phyloP scores from a whole-genome alignment of 2,329 filamentous ascomycete species.

The Rachicladosporium sp. region DNA sequence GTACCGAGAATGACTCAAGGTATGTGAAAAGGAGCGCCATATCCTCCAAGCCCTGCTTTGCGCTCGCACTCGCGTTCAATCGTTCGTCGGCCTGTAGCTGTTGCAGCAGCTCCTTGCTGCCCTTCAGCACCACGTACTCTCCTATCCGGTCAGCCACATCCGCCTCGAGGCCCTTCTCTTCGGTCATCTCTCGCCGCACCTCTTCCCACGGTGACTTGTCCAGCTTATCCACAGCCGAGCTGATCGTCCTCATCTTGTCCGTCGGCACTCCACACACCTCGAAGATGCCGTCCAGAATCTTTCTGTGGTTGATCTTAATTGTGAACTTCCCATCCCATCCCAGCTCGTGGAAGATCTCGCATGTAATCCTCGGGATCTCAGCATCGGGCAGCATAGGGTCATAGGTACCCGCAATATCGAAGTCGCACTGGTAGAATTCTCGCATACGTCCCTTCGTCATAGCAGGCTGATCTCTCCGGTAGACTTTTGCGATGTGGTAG shows the following conservation, averaged over 20 bases:
- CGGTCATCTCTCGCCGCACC: slow-evolving; percentile 83
- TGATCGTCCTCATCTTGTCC: slow-evolving; percentile 80
- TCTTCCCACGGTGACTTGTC: slow-evolving; percentile 83
- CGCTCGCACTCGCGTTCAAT: slow-evolving; percentile 57
- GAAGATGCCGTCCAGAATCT: slow-evolving; percentile 87
- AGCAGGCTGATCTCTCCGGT: slow-evolving; percentile 67
- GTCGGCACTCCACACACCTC: slow-evolving; percentile 77
- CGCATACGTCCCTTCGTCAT: slow-evolving; percentile 88
- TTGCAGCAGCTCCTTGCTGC: slow-evolving; percentile 60
- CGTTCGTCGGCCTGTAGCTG: slow-evolving; percentile 55
- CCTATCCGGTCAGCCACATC: slow-evolving; percentile 79
- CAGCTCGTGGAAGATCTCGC: slow-evolving; percentile 72
- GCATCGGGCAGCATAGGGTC: slow-evolving; percentile 88
- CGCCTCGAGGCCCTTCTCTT: slow-evolving; percentile 70
- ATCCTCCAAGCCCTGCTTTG: slow-evolving; percentile 69
- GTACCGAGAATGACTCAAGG: slow-evolving; percentile 61
- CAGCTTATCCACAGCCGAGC: slow-evolving; percentile 87
- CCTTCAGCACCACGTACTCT: slow-evolving; percentile 65
- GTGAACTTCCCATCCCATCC: slow-evolving; percentile 64
- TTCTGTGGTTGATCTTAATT: slow-evolving; percentile 91
- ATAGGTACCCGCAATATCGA: slow-evolving; percentile 81
- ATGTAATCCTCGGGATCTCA: slow-evolving; percentile 72
- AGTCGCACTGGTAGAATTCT: slow-evolving; percentile 96
- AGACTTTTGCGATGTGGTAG: slow-evolving; percentile 92
- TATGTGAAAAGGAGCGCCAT: slow-evolving; percentile 73